phyloP scores from a whole-genome alignment of 257 asterid genomes.

The Misopates orontium region DNA sequence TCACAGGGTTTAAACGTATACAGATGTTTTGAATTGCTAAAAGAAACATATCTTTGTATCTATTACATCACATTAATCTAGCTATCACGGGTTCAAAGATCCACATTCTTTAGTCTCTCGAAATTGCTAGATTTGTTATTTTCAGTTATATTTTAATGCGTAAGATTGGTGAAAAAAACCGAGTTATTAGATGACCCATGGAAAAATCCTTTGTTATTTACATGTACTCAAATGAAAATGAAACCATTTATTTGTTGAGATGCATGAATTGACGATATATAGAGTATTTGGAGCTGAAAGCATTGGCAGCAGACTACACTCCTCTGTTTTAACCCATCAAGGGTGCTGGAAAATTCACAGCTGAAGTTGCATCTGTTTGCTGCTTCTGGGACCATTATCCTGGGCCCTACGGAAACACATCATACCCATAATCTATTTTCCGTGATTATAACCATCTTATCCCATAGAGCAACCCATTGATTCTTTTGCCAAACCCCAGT shows the following conservation, averaged over 20 bases:
- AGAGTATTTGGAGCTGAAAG: not conserved
- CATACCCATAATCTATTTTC: no score
- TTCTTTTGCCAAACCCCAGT: no score
- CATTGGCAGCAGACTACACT: not conserved
- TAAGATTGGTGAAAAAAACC: not conserved
- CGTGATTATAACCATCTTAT: no score
- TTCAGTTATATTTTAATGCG: not conserved
- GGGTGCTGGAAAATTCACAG: no score
- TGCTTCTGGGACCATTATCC: no score
- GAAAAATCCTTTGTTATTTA: not conserved
- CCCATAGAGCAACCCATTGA: no score
- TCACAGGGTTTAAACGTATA: conserved; percentile 16
- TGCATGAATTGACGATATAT: conserved; percentile 3
- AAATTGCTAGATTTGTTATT: conserved; percentile 10
- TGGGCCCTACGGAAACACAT: no score
- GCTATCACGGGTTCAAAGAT: conserved; percentile 19
- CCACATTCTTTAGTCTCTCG: not conserved
- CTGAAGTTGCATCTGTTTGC: no score
- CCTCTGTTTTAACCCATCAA: no score
- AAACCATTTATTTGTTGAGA: not conserved
- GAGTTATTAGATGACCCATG: no score
- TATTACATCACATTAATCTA: conserved; percentile 25
- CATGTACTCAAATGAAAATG: not conserved
- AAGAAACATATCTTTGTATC: conserved; percentile 19
- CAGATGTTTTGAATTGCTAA: conserved; percentile 27